Conservation (phyloP, 108 stramenopile genomes). For the Nannochloropsis granulata region DNA sequence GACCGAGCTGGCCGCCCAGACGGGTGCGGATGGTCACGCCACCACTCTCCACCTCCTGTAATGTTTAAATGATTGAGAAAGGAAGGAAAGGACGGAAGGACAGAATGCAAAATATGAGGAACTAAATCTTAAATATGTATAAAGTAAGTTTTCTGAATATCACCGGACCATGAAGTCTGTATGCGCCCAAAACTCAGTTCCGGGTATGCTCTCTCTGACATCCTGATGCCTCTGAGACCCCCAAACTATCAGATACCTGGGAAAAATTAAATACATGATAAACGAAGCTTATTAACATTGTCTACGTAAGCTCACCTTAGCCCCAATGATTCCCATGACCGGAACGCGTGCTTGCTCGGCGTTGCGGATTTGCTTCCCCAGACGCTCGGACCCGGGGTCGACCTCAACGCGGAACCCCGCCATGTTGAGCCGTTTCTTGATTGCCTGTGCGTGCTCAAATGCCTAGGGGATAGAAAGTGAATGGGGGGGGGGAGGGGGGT, state of each 20-base stretch:
- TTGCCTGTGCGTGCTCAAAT: not conserved
- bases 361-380: constrained; percentile 91
- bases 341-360: constrained; percentile 46
- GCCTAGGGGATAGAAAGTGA: not conserved
- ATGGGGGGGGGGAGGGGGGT: not conserved
- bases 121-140: not conserved
- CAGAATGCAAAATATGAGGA: too few species aligned
- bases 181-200: too few species aligned
- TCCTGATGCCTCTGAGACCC: too few species aligned
- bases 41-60: not conserved
- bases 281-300: too few species aligned
- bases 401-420: constrained; percentile 75
- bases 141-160: not conserved
- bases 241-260: too few species aligned
- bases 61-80: too few species aligned
- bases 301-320: not conserved
- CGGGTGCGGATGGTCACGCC: not conserved
- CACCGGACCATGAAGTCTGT: not conserved
- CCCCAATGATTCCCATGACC: not conserved
- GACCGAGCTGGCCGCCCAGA: not conserved
- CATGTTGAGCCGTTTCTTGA: constrained; percentile 44
- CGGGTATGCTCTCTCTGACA: too few species aligned
- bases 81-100: too few species aligned
- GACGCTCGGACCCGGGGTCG: constrained; percentile 64
- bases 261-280: too few species aligned